phyloP scores from a whole-genome alignment of 495 filamentous ascomycete species.

The Stereocaulon alpinum region DNA sequence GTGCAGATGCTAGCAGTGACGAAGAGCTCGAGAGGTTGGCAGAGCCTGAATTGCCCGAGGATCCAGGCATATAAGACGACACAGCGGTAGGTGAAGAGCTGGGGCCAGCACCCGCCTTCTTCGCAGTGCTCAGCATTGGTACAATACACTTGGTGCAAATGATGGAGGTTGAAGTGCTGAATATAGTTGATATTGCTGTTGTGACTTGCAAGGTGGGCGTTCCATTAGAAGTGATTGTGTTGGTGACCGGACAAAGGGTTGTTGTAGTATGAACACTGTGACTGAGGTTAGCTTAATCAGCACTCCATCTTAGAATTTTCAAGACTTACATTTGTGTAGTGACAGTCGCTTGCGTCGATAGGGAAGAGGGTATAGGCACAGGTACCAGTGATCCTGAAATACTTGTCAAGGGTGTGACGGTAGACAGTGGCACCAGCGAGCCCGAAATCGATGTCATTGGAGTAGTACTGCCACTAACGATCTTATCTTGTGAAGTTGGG shows the following conservation, averaged over 20 bases:
- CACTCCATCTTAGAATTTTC: no score
- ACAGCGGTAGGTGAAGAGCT: neutral
- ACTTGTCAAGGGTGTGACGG: neutral
- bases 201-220: constrained; percentile 1
- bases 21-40: neutral
- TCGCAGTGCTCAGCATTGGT: neutral
- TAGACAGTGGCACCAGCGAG: neutral
- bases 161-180: constrained; percentile 12
- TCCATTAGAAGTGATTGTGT: constrained; percentile 10
- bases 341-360: neutral
- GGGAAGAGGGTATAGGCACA: neutral
- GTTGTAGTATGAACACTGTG: constrained; percentile 13
- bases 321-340: neutral
- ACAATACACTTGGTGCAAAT: constrained; percentile 16
- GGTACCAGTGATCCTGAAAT: neutral
- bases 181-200: constrained; percentile 14
- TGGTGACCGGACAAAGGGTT: constrained; percentile 18
- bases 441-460: no score
- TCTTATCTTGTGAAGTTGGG: no score
- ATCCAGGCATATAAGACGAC: neutral
- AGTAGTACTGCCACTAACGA: no score
- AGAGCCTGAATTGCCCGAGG: neutral
- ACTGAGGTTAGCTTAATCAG: neutral
- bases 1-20: neutral
- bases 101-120: neutral